phyloP scores from a whole-genome alignment of 208 protist genomes.

The Porcisia hertigi region DNA sequence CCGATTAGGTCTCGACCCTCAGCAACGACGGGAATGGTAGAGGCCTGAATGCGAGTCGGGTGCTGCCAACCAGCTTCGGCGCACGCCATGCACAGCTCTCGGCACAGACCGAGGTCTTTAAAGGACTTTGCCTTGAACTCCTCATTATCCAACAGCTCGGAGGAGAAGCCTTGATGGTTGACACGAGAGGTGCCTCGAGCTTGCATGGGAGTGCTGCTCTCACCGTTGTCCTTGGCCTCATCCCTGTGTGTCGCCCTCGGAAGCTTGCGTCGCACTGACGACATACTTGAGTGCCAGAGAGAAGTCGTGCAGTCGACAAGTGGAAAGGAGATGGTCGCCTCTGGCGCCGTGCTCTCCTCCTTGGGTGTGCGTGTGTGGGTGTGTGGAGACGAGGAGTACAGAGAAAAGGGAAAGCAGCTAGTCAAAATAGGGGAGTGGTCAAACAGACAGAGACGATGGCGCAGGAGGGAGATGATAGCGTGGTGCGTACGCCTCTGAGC shows the following conservation, averaged over 20 bases:
- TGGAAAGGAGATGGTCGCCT: not conserved
- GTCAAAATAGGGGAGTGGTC: not conserved
- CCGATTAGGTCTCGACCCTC: constrained; percentile 96
- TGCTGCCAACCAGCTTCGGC: constrained; percentile 87
- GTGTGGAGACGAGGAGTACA: not conserved
- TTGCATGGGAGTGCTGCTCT: not conserved
- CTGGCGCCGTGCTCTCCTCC: not conserved
- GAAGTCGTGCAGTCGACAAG: not conserved
- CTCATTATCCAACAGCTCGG: constrained; percentile 88
- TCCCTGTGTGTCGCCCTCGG: constrained; percentile 35
- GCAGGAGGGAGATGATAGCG: not conserved
- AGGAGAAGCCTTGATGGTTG: constrained; percentile 50
- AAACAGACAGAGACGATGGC: too few species aligned
- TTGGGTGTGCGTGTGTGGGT: not conserved
- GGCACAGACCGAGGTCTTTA: constrained; percentile 89
- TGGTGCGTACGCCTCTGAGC: not conserved
- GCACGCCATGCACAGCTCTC: constrained; percentile 91
- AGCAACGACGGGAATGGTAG: constrained; percentile 93
- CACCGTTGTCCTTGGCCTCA: constrained; percentile 24
- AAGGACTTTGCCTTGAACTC: constrained; percentile 84
- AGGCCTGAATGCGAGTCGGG: constrained; percentile 96
- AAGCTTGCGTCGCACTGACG: constrained; percentile 33
- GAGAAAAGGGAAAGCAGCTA: not conserved
- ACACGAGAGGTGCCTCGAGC: not conserved
- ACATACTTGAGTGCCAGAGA: constrained; percentile 7